These are phyloP conservation scores for Lagenaria siceraria DNA, from an alignment of 306 rosid genomes.

Conservation along the genomic window DNA sequence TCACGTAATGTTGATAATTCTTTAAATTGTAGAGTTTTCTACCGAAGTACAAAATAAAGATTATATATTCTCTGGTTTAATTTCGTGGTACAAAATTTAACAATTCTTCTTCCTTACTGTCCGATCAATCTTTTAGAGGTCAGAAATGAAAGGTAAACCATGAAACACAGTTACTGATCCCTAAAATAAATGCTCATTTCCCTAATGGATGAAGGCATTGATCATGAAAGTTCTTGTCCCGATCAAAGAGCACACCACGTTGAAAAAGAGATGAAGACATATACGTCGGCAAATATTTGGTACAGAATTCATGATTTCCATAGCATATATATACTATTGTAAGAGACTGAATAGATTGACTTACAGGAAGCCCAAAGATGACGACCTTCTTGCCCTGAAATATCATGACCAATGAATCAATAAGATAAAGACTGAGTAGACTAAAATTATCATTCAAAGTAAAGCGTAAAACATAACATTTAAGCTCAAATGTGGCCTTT, in stretches of 20 bases:
- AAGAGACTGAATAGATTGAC: constrained; percentile 6
- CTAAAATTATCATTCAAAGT: background rate
- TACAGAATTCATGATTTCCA: background rate
- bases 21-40: background rate
- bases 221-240: background rate
- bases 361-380: constrained; percentile 94
- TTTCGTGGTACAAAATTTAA: background rate
- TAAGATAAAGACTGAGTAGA: background rate
- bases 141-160: background rate
- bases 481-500: background rate
- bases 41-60: background rate
- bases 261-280: background rate
- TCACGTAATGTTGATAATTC: background rate
- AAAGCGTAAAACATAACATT: background rate
- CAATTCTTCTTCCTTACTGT: background rate
- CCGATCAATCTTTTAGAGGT: background rate
- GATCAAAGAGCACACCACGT: background rate
- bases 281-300: background rate
- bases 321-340: background rate
- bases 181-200: background rate
- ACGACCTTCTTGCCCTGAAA: constrained; percentile 77
- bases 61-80: background rate
- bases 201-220: background rate
- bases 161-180: background rate
- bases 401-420: background rate